Base-by-base conservation (phyloP, 768 basidiomycete genomes). In the Mycena floridula region DNA sequence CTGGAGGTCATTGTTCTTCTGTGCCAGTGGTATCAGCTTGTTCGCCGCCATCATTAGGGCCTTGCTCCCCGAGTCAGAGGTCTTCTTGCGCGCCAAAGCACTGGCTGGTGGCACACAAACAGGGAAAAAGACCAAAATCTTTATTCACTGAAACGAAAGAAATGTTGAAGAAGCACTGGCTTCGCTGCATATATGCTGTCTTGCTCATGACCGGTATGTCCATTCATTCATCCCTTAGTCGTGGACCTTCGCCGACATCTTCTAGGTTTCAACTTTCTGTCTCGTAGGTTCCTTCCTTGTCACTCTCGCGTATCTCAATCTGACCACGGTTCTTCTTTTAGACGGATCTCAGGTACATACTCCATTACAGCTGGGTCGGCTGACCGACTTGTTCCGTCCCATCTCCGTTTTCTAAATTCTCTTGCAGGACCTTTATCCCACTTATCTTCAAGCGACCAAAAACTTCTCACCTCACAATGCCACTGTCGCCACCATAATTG, bases 1-100 rank as follows among this genome's bases (percentile, higher is more conserved):
- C 35, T 95, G 93, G 93, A 71, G 91, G 27, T 63, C 74, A 3
- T 64, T 96, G 15, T 95, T 94, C 71, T 96, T 85, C 81, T 75
- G 81, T 28, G 85, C 78, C 1, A 62, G 85, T 3, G 84, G 82
- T 9, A 72, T 92, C 44, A 81, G 80, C 0, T 59, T 77, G 4
- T 79, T 85, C 39, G 82, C 89, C 1, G 92, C 89, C 0, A 44
- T 68, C 3, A 47, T 93, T 44, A 74, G 91, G 16, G 66, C 74
- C 0, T 18, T 74, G 26, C 61, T 95, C 0, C 94, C 94, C 0
- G 94, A 97, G 64, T 87, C 83, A 25, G 70, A 76, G 46, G 68
- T 76, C 44, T 95, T 91, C 69, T 50, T 87, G 36, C 68, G 74
- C 26, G 86, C 85, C 7, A 77, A 76, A 59, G 77, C 65, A 27